Evolutionary conservation across 2,329 filamentous ascomycete species (phyloP), one percentile per base, ranked within the genome.

Genomic region (Neonectria neomacrospora): DNA sequence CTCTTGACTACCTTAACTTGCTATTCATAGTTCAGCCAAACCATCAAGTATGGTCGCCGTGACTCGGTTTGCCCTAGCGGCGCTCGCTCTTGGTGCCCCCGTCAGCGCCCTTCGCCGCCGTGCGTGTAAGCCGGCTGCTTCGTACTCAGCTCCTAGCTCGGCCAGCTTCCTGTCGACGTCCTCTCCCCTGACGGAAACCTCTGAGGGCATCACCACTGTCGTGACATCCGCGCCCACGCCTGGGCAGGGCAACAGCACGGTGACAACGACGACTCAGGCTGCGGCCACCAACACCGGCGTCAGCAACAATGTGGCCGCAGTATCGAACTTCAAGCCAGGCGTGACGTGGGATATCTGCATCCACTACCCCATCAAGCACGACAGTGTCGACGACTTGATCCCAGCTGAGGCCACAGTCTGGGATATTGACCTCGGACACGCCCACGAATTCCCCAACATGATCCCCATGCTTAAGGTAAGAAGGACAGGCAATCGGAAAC

Each of bases 391-490:
- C 5, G 69, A 73, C 48, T 51, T 77, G 26, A 62, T 75, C 53
- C 75, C 75, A 1, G 34, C 61, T 34, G 65, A 71, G 32, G 74
- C 73, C 9, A 60, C 65, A 41, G 73, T 77, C 20, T 77, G 73
- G 71, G 74, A 76, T n/a, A 71, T 77, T 52, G 75, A 77, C 54
- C 69, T 76, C 37, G 69, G 65, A 20, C 74, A 75, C 47, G 75
- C 71, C 8, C 54, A 66, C 3, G 64, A 73, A 23, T 65, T 71
- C 42, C 66, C 68, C 7, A 60, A 69, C 8, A 74, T 73, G 58
- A 74, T 77, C 22, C 72, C 72, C 34, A 63, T 61, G 20, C 72
- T 77, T 44, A 75, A 75, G 68, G 74, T 76, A 58, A 16, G 51
- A 39, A n/a, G 6, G 20, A 10, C 16, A 12, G 10, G 22, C 16